Percentiles rank a stretch among this genome's conserved stretches.
Conservation (phyloP, 208 protist genomes). For the Trypanosoma mega region DNA sequence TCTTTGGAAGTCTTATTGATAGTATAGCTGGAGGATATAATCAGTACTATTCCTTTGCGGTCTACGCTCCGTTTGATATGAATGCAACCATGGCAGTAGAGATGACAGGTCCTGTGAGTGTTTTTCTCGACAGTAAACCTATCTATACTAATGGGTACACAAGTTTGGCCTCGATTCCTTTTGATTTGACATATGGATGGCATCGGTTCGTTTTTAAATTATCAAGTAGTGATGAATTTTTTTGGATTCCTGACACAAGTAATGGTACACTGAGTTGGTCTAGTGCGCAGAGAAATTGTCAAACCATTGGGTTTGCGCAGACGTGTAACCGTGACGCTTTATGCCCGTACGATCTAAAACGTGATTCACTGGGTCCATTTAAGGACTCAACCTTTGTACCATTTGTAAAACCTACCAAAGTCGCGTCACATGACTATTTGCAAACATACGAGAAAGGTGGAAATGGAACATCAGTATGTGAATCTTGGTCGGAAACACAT, state of each 20-base stretch:
- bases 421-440: not conserved
- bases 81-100: not conserved
- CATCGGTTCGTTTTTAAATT: constrained; percentile 12
- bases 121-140: constrained; percentile 5
- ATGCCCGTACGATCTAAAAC: constrained; percentile 10
- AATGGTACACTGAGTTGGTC: not conserved
- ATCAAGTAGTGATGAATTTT: not conserved
- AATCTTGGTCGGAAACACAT: constrained; percentile 8
- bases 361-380: not conserved
- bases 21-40: constrained; percentile 10
- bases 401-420: not conserved
- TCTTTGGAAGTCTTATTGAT: constrained; percentile 10
- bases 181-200: constrained; percentile 8
- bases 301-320: not conserved
- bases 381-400: constrained; percentile 2
- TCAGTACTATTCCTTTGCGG: constrained; percentile 15
- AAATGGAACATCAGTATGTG: not conserved
- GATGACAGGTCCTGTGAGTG: not conserved
- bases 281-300: constrained; percentile 2
- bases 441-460: not conserved
- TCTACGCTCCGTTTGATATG: constrained; percentile 8
- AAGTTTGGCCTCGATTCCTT: not conserved
- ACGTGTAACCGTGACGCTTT: constrained; percentile 7
- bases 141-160: not conserved
- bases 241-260: constrained; percentile 7